A percentile compares a stretch with the other conserved stretches of the same genome.
These are phyloP conservation scores for Zymoseptoria ardabiliae DNA, from an alignment of 2,329 filamentous ascomycete species.

Conservation along the genomic window DNA sequence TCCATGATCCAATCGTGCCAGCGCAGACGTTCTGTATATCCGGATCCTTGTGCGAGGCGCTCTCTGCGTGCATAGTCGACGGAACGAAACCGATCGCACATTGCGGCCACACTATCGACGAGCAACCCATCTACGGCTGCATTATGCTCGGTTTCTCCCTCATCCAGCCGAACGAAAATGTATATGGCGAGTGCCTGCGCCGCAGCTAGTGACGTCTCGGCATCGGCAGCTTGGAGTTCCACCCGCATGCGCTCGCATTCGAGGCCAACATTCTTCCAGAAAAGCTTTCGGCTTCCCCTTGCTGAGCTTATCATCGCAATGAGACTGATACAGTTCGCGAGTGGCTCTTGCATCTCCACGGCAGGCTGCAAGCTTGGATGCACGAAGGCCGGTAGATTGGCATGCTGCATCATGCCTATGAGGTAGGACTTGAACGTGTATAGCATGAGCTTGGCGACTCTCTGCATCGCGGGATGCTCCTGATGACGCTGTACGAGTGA, in stretches of 20 bases:
- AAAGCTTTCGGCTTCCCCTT: conserved; percentile 34
- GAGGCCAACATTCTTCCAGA: conserved; percentile 39
- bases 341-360: conserved; percentile 29
- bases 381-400: conserved; percentile 40
- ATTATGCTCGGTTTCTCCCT: conserved; percentile 40
- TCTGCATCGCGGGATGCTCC: conserved; percentile 13
- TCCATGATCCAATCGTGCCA: conserved; percentile 6
- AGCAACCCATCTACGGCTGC: conserved; percentile 35
- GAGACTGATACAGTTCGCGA: conserved; percentile 38
- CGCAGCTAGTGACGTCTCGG: conserved; percentile 30
- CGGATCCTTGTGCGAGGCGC: background rate
- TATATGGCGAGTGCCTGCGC: conserved; percentile 42
- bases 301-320: conserved; percentile 34
- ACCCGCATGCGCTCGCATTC: conserved; percentile 37
- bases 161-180: conserved; percentile 36
- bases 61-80: background rate
- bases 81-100: conserved; percentile 10
- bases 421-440: conserved; percentile 39
- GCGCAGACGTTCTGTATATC: background rate
- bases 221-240: conserved; percentile 18
- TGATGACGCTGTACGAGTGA: background rate
- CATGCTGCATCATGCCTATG: conserved; percentile 26
- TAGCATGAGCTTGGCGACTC: conserved; percentile 33
- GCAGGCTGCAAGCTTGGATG: conserved; percentile 30
- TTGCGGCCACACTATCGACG: conserved; percentile 31